These are phyloP conservation scores for Enterocytospora artemiae DNA, from an alignment of 371 early-diverging fungal genomes.

Conservation along the genomic window DNA sequence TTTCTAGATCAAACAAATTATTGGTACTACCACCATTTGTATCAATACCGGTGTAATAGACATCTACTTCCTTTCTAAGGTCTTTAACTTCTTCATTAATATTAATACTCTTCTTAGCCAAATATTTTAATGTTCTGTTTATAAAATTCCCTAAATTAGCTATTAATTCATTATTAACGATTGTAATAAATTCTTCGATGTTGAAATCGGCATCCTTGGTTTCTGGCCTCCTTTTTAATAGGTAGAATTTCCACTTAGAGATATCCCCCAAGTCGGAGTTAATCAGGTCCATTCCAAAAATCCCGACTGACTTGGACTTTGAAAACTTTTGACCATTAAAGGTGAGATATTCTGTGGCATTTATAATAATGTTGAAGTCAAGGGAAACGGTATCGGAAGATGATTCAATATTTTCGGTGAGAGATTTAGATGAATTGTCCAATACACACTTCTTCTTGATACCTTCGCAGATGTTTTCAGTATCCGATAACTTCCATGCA, in stretches of 20 bases:
- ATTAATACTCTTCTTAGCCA: slow-evolving; percentile 69
- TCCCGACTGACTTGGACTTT: slow-evolving; percentile 88
- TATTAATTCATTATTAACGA: slow-evolving; percentile 84
- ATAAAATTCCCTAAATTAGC: slow-evolving; percentile 95
- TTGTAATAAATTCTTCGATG: slow-evolving; percentile 79
- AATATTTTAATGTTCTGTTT: slow-evolving; percentile 87
- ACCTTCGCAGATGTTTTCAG: not conserved
- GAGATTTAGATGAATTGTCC: too few relatives aligned
- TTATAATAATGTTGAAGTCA: slow-evolving; percentile 76
- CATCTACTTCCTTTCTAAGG: too few relatives aligned
- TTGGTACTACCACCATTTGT: slow-evolving; percentile 57
- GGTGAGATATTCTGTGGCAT: slow-evolving; percentile 90
- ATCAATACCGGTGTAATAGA: too few relatives aligned
- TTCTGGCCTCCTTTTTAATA: slow-evolving; percentile 90
- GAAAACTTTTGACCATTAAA: slow-evolving; percentile 94
- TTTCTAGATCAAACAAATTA: slow-evolving; percentile 55
- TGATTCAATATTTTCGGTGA: not conserved
- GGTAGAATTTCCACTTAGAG: slow-evolving; percentile 93
- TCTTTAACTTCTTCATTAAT: slow-evolving; percentile 60
- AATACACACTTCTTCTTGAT: too few relatives aligned
- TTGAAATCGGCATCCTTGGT: slow-evolving; percentile 77
- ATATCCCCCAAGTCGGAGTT: slow-evolving; percentile 76
- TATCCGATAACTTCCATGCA: slow-evolving; percentile 62
- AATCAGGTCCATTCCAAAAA: slow-evolving; percentile 85
- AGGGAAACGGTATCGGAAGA: not conserved